These are phyloP conservation scores for Diaporthe sp. DNA, from an alignment of 2,329 filamentous ascomycete genomes.

Conservation along the genomic window DNA sequence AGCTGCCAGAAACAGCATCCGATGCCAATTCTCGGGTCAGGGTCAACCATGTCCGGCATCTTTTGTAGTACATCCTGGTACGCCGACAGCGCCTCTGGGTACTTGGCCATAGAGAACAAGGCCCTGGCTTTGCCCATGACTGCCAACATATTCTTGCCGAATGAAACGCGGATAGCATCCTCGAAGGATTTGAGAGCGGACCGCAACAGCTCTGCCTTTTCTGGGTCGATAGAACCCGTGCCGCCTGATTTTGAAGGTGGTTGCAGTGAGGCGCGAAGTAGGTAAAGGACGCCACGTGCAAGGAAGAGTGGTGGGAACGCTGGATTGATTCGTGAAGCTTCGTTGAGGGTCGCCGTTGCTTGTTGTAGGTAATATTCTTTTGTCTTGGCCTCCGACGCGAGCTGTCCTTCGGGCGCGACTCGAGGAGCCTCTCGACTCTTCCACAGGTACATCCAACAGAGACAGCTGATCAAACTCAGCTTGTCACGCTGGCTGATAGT, in stretches of 20 bases:
- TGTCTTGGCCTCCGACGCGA: constrained; percentile 81
- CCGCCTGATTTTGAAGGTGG: constrained; percentile 77
- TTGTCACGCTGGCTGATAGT: constrained; percentile 82
- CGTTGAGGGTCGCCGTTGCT: constrained; percentile 92
- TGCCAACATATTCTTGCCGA: constrained; percentile 91
- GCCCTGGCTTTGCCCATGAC: constrained; percentile 90
- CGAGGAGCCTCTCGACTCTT: constrained; percentile 85
- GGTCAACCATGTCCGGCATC: constrained; percentile 89
- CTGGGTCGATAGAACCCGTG: constrained; percentile 75
- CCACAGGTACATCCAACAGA: constrained; percentile 92
- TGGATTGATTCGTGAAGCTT: constrained; percentile 94
- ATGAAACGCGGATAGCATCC: constrained; percentile 87
- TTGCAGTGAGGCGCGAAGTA: constrained; percentile 88
- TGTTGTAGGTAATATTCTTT: constrained; percentile 94
- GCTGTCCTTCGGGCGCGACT: constrained; percentile 71
- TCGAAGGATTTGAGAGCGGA: constrained; percentile 94
- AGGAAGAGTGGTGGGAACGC: constrained; percentile 92
- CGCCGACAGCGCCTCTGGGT: constrained; percentile 81
- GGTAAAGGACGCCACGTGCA: constrained; percentile 88
- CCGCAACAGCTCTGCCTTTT: constrained; percentile 83
- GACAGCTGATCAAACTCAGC: constrained; percentile 83
- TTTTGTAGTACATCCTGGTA: constrained; percentile 91
- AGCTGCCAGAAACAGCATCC: constrained; percentile 98
- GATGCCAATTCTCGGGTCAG: constrained; percentile 95
- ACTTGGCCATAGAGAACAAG: constrained; percentile 88